Evolutionary conservation across 2,329 filamentous ascomycete genomes (phyloP).

Genomic region (Pleoardoris graminearum): DNA sequence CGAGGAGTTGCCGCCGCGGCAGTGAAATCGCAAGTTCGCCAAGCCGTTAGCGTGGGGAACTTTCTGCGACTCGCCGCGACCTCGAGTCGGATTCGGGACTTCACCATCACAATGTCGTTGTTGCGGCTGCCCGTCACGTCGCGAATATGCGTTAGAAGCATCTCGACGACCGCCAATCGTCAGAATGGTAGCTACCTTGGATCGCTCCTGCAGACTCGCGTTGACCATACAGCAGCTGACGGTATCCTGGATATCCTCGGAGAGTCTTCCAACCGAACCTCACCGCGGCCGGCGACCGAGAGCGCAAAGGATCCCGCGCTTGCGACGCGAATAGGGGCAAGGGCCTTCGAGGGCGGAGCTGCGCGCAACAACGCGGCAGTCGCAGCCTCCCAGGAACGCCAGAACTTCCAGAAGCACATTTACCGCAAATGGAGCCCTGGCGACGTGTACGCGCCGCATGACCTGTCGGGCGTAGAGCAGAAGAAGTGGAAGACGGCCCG

Average conservation of each 20-base stretch:
- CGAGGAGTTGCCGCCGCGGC: neutral
- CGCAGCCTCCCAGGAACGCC: conserved; percentile 33
- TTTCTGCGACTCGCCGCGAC: conserved; percentile 21
- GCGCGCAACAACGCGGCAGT: conserved; percentile 26
- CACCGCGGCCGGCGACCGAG: neutral
- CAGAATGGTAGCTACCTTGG: conserved; percentile 17
- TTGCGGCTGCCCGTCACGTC: conserved; percentile 17
- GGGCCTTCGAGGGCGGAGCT: conserved; percentile 22
- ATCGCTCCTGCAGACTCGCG: neutral
- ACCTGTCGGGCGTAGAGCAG: conserved; percentile 78
- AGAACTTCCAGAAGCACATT: conserved; percentile 65
- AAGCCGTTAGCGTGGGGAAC: conserved; percentile 15
- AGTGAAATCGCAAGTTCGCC: conserved; percentile 27
- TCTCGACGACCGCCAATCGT: conserved; percentile 29
- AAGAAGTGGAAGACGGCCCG: conserved; percentile 70
- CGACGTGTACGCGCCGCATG: conserved; percentile 89
- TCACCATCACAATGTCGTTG: conserved; percentile 27
- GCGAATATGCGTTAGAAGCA: conserved; percentile 24
- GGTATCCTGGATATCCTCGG: conserved; percentile 27
- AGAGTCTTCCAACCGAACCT: conserved; percentile 14
- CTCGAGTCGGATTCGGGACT: neutral
- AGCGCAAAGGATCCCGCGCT: neutral
- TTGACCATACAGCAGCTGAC: neutral
- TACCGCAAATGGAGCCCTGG: conserved; percentile 73
- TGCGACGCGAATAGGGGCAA: conserved; percentile 17